These are phyloP conservation scores for Cyberlindnera veronae DNA, from an alignment of 805 yeast genomes.

Conservation along the genomic window DNA sequence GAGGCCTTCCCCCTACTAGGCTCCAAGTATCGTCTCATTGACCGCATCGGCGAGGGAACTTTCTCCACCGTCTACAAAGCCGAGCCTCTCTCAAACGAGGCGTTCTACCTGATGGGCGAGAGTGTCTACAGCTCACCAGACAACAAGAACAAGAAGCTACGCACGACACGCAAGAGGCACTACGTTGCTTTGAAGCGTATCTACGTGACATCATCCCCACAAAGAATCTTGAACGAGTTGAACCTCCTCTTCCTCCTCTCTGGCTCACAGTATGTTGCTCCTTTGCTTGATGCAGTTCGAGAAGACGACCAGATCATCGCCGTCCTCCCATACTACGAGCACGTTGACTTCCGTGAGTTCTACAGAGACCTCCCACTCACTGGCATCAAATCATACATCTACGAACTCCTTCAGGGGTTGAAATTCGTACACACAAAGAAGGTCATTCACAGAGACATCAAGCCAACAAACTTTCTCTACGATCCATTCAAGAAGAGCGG, in stretches of 20 bases:
- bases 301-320: constrained; percentile 91
- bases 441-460: constrained; percentile 74
- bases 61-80: constrained; percentile 86
- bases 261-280: constrained; percentile 76
- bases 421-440: constrained; percentile 63
- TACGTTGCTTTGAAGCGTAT: constrained; percentile 88
- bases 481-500: constrained; percentile 48
- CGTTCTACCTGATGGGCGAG: constrained; percentile 33
- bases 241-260: constrained; percentile 66
- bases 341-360: constrained; percentile 85
- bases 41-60: constrained; percentile 78
- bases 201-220: constrained; percentile 93
- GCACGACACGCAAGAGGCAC: constrained; percentile 21
- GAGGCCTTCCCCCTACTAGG: constrained; percentile 51
- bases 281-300: constrained; percentile 82
- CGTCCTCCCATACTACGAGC: constrained; percentile 86
- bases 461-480: constrained; percentile 69
- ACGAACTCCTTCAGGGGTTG: constrained; percentile 71
- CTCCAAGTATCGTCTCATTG: constrained; percentile 31
- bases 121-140: constrained; percentile 31
- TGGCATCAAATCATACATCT: constrained; percentile 79
- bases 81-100: constrained; percentile 37
- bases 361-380: constrained; percentile 73
- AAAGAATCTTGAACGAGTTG: constrained; percentile 84
- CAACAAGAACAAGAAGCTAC: constrained; percentile 23